Evolutionary conservation across 352 stramenopile genomes (phyloP), one percentile per base, ranked within the genome.

Genomic region (Globisporangium apiculatum): DNA sequence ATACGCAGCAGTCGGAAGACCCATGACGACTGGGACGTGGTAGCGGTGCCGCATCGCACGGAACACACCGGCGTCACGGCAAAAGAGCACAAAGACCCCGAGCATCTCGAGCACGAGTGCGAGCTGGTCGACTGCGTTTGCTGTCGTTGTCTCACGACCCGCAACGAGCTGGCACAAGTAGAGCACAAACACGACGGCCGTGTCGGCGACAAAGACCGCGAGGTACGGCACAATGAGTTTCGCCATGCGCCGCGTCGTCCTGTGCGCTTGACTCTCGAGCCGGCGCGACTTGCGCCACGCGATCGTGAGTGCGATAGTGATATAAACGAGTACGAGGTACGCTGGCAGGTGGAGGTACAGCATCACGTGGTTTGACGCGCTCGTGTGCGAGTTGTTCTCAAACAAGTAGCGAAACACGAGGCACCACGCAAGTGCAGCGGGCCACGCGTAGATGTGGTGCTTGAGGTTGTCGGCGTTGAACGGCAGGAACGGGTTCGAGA

Each of bases 391-490:
- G 31, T 66, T 55, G 53, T 68, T 60, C 24, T 68, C 59, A 37
- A 91, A 82, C 24, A 76, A 49, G 54, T 84, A 87, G 15, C 79
- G 80, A 57, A 94, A 94, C 8, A 80, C 41, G 36, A 86, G 58
- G 51, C 82, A 88, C 67, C 83, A 94, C 31, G 85, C 51, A 17
- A 87, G 42, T n/a, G 84, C 72, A 0, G 64, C 65, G 2, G 84
- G 84, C 84, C 84, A 94, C n/a, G 84, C 82, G 50, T 76, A 80
- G 48, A 91, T 69, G 66, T 94, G 82, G 60, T 92, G 80, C 68
- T 90, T 89, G 67, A 90, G 63, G 59, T 87, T 88, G 72, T 94
- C 83, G 52, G 80, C 77, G 62, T 91, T 87, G 71, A 94, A 94
- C 7, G 84, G 84, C 51, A 94, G 61, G 67, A 94, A 94, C 61